Conservation (phyloP, 2,329 filamentous ascomycete species). For the Neonectria hederae region DNA sequence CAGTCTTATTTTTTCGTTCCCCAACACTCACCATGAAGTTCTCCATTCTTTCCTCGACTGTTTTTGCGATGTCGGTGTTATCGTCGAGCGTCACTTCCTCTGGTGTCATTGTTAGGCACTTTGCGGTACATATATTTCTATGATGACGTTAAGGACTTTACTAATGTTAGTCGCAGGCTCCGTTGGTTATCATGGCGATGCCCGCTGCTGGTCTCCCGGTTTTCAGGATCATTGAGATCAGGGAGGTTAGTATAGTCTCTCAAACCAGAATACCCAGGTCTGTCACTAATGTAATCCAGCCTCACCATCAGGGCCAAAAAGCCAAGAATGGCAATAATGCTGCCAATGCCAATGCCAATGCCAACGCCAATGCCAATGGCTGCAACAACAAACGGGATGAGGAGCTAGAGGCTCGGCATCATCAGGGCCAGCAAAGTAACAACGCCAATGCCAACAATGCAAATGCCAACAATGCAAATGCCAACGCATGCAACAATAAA, state of each 20-base stretch:
- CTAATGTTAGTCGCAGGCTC: neutral
- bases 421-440: slow-evolving; percentile 7
- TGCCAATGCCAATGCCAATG: neutral
- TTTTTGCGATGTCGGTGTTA: neutral
- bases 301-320: slow-evolving; percentile 11
- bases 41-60: neutral
- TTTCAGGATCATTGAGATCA: neutral
- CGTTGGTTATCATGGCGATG: slow-evolving; percentile 10
- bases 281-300: neutral
- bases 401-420: slow-evolving; percentile 7
- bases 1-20: neutral
- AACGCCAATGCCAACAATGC: neutral
- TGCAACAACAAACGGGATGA: slow-evolving; percentile 15
- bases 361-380: neutral
- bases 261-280: neutral
- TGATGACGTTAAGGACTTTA: neutral
- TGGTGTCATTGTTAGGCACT: neutral
- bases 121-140: neutral
- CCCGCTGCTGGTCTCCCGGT: slow-evolving; percentile 4
- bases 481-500: neutral
- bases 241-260: neutral
- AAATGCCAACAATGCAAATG: neutral
- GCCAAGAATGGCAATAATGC: neutral
- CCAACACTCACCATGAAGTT: slow-evolving; percentile 10
- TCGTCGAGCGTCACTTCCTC: neutral